A percentile compares a stretch with the other conserved stretches of the same genome.
These are phyloP conservation scores for Ceriops decandra DNA, from an alignment of 345 rosid species.

Conservation along the genomic window DNA sequence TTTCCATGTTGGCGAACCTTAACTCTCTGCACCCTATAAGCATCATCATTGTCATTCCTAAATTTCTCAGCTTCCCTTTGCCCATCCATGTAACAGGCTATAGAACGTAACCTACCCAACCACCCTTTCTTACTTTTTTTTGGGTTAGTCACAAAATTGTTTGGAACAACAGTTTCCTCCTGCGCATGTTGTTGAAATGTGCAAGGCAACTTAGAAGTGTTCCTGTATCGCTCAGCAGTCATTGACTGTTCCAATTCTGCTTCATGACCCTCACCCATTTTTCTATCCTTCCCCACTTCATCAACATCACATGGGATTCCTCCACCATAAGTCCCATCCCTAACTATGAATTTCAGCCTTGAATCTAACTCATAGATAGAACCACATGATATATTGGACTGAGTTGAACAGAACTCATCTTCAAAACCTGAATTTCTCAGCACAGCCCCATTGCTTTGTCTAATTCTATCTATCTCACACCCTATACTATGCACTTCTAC, in stretches of 20 bases:
- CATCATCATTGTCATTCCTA: constrained; percentile 29
- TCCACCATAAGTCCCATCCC: constrained; percentile 34
- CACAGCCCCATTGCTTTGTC: constrained; percentile 43
- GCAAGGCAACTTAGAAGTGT: constrained; percentile 17
- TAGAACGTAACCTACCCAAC: constrained; percentile 53
- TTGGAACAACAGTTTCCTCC: constrained; percentile 30
- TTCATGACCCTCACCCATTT: constrained; percentile 18
- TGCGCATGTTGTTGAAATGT: constrained; percentile 23
- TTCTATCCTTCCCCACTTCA: constrained; percentile 21
- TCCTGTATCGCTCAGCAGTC: constrained; percentile 11
- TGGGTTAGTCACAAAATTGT: constrained; percentile 17
- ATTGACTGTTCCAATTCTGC: constrained; percentile 20
- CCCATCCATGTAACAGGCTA: constrained; percentile 48
- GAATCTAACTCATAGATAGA: constrained; percentile 37
- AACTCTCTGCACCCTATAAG: constrained; percentile 27
- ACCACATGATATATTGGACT: constrained; percentile 37
- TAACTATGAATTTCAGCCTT: constrained; percentile 29
- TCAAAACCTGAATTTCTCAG: constrained; percentile 39
- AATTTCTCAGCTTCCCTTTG: constrained; percentile 36
- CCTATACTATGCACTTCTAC: constrained; percentile 24
- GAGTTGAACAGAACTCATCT: constrained; percentile 50
- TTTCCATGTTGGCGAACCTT: constrained; percentile 36
- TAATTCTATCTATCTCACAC: constrained; percentile 36
- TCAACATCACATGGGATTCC: constrained; percentile 24
- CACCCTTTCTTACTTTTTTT: constrained; percentile 56